Evolutionary conservation across 2,329 filamentous ascomycete species (phyloP), one percentile per base, ranked within the genome.

Genomic region (Diaporthe longicolla): DNA sequence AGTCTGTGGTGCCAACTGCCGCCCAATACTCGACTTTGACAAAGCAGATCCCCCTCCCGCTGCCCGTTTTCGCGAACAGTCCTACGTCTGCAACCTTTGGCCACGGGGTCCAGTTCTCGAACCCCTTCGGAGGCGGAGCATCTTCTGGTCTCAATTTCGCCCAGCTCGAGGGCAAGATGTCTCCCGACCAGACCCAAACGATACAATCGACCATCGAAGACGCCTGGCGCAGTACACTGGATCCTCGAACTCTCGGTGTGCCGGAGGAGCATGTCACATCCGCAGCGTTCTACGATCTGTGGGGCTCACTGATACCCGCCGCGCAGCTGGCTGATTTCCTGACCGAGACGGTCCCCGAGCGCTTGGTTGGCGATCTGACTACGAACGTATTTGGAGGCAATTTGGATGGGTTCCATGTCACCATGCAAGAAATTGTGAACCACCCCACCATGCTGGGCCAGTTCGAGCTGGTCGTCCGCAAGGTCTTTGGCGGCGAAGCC

Each of bases 241-340:
- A 85, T 37, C 82, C 85, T 0, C 77, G 82, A 0, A 76, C 80
- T 0, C 78, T 85, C 3, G 82, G 82, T 11, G 81, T 87, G 0
- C 81, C 86, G 0, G 82, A 85, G n/a, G 79, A 79, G 1, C 81
- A 86, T 57, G 80, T 87, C 6, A 84, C 85, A 45, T 83, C 83
- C 1, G 84, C 86, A 0, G 84, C 86, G 0, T 89, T 89, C 78
- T 89, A 86, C 77, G 84, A 88, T 61, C 83, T 89, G 17, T 87
- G 86, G 80, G 85, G 85, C 10, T 86, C 86, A 1, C 81, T 89
- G 29, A 81, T 89, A 55, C 84, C 88, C 0, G 88, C 88, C 0
- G 81, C 85, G 9, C 82, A 86, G 75, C 82, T 89, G 40, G 84
- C 87, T 3, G 79, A 83, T 6, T 83, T 83, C 68, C 82, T 89